Evolutionary conservation across 75 land plant genomes (phyloP).

Genomic region (Picea glauca): DNA sequence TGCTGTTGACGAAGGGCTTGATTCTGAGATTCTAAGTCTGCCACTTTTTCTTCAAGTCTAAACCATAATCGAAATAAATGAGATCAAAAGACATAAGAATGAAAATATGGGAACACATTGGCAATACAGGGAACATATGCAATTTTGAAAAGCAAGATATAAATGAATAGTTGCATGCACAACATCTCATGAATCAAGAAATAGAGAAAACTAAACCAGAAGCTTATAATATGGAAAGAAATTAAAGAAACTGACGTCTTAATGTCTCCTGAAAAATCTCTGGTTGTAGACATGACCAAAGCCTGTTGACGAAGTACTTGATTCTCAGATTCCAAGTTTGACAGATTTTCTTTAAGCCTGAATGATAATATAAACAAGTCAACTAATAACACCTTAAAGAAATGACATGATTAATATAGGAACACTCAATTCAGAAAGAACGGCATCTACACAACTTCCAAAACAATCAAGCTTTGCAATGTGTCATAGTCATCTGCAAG

Average conservation of each 20-base stretch:
- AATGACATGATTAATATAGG: not conserved
- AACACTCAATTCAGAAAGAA: not conserved
- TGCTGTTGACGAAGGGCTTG: slow-evolving; percentile 49
- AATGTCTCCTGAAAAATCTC: slow-evolving; percentile 55
- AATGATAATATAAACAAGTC: not conserved
- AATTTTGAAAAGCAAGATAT: not conserved
- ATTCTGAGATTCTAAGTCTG: slow-evolving; percentile 77
- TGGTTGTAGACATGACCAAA: slow-evolving; percentile 55
- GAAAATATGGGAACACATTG: not conserved
- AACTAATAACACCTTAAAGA: not conserved
- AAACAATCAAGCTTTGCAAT: not conserved
- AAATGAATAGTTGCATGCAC: not conserved
- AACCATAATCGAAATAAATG: not conserved
- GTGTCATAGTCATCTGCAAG: not conserved
- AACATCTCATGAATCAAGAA: not conserved
- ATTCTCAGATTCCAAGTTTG: slow-evolving; percentile 82
- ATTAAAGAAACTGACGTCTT: slow-evolving; percentile 47
- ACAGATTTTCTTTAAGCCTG: slow-evolving; percentile 71
- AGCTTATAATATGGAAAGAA: not conserved
- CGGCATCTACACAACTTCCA: not conserved
- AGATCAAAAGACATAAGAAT: not conserved
- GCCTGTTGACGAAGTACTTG: slow-evolving; percentile 88
- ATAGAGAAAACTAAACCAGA: not conserved
- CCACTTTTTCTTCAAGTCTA: too few species aligned
- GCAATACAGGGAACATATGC: not conserved